Evolutionary conservation across 768 basidiomycete species (phyloP).

Genomic region (Leccinum boreale): DNA sequence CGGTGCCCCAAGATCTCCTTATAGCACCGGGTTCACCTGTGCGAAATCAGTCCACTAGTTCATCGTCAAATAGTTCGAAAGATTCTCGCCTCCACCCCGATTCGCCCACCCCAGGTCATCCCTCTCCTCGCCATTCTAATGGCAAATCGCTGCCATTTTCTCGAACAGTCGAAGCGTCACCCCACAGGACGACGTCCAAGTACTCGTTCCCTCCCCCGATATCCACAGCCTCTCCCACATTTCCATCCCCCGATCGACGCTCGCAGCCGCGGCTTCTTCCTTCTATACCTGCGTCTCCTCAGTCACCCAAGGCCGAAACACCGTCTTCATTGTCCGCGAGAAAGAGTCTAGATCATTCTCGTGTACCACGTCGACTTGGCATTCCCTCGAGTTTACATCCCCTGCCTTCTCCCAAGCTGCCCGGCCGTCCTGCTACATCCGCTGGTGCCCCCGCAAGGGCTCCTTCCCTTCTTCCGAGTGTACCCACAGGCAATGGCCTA

Average conservation of each 20-base stretch:
- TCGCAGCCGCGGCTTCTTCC: slow-evolving; percentile 17
- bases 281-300: slow-evolving; percentile 32
- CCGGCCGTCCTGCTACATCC: slow-evolving; percentile 40
- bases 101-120: slow-evolving; percentile 8
- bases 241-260: slow-evolving; percentile 9
- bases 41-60: slow-evolving; percentile 19
- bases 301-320: slow-evolving; percentile 12
- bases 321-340: slow-evolving; percentile 19
- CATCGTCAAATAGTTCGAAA: slow-evolving; percentile 25
- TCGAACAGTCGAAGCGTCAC: neutral
- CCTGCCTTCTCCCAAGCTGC: slow-evolving; percentile 11
- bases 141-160: slow-evolving; percentile 11
- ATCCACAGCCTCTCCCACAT: slow-evolving; percentile 7
- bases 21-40: slow-evolving; percentile 16
- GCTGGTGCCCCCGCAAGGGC: slow-evolving; percentile 24
- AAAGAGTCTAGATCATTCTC: slow-evolving; percentile 17
- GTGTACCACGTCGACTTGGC: slow-evolving; percentile 10
- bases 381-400: neutral
- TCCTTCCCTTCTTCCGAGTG: slow-evolving; percentile 2
- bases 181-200: slow-evolving; percentile 18
- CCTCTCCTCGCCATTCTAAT: slow-evolving; percentile 11
- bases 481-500: neutral
- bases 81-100: slow-evolving; percentile 23
- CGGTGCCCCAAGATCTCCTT: slow-evolving; percentile 11
- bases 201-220: slow-evolving; percentile 21